These are phyloP conservation scores for Diaporthe citri DNA, from an alignment of 2,329 filamentous ascomycete species.

Conservation along the genomic window DNA sequence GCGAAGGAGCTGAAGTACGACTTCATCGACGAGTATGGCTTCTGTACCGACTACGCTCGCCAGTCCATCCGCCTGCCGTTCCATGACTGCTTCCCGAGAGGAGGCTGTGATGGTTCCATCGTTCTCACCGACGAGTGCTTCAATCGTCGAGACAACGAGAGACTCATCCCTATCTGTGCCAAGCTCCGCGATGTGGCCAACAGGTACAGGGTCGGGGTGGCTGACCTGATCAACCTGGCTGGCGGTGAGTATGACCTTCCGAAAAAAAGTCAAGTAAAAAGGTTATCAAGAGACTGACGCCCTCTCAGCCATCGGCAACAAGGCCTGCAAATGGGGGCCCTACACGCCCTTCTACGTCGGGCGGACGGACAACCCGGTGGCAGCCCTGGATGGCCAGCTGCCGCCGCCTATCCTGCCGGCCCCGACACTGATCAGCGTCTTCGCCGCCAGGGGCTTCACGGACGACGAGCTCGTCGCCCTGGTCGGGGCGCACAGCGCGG, in stretches of 20 bases:
- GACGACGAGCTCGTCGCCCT: constrained; percentile 46
- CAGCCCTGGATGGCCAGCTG: constrained; percentile 43
- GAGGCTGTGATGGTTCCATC: constrained; percentile 39
- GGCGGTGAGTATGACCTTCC: constrained; percentile 12
- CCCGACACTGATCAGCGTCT: constrained; percentile 40
- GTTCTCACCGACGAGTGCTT: constrained; percentile 35
- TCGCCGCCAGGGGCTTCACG: constrained; percentile 45
- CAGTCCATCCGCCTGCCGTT: constrained; percentile 38
- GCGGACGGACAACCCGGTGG: constrained; percentile 44
- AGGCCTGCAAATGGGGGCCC: constrained; percentile 44
- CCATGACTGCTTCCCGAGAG: constrained; percentile 38
- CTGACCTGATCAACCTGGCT: constrained; percentile 39
- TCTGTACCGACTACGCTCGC: constrained; percentile 28
- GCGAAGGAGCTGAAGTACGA: constrained; percentile 29
- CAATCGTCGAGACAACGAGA: constrained; percentile 20
- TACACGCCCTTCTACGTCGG: constrained; percentile 46
- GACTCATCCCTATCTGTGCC: constrained; percentile 30
- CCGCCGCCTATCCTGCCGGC: constrained; percentile 41
- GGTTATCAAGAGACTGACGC: neutral
- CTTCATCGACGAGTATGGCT: constrained; percentile 32
- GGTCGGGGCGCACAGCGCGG: constrained; percentile 46
- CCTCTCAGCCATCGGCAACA: constrained; percentile 45
- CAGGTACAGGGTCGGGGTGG: constrained; percentile 26
- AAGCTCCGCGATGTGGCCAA: constrained; percentile 14
- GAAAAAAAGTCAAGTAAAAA: neutral